Evolutionary conservation across 225 moss, liverwort and hornwort species (phyloP).

Genomic region (Marchantia polymorpha): DNA sequence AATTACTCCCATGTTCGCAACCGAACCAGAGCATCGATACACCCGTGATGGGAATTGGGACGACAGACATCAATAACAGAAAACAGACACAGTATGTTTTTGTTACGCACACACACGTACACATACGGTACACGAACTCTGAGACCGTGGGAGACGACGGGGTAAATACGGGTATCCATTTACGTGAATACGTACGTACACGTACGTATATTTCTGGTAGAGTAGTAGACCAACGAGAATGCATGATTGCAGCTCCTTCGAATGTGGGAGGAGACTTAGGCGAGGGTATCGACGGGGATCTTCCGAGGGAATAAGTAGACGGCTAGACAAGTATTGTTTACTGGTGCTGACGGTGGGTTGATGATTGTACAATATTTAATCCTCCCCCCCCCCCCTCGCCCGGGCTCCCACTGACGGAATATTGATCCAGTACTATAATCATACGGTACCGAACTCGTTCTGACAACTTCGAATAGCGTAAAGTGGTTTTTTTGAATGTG

Average conservation of each 20-base stretch:
- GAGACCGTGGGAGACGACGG: background rate
- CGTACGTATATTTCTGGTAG: background rate
- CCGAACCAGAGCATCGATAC: background rate
- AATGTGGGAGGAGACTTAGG: background rate
- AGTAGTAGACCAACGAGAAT: background rate
- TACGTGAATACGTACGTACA: background rate
- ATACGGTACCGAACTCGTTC: slow-evolving; percentile 4
- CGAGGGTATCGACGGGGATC: background rate
- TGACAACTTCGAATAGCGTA: slow-evolving; percentile 7
- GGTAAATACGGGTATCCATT: background rate
- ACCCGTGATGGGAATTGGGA: background rate
- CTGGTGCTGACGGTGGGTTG: background rate
- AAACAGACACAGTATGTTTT: background rate
- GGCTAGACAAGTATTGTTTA: background rate
- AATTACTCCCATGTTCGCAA: background rate
- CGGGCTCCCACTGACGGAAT: background rate
- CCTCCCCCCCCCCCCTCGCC: too few species aligned
- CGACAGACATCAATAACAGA: background rate
- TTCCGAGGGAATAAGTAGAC: background rate
- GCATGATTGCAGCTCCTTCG: background rate
- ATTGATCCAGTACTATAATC: slow-evolving; percentile 1
- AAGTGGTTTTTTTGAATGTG: slow-evolving; percentile 5
- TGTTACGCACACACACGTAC: background rate
- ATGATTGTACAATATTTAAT: background rate
- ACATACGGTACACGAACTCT: background rate